These are phyloP conservation scores for Puccinia horiana DNA, from an alignment of 1,284 basidiomycete genomes.

Conservation along the genomic window DNA sequence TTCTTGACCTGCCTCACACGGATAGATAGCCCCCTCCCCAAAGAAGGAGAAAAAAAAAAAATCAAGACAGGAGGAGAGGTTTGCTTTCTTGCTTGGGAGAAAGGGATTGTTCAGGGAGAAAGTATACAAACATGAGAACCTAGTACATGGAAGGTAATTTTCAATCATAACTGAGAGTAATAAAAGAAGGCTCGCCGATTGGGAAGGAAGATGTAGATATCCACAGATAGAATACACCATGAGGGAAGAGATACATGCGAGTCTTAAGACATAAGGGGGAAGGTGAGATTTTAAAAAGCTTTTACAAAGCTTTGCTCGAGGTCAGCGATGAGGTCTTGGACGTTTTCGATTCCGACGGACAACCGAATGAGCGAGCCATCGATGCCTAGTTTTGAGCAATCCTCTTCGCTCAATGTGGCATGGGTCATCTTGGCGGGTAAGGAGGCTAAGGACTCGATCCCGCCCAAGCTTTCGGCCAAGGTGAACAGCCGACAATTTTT, in stretches of 20 bases:
- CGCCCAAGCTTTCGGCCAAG: conserved; percentile 85
- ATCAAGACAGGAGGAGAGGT: too few species aligned
- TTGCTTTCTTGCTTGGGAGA: not conserved
- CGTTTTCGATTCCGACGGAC: conserved; percentile 85
- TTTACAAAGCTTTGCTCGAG: conserved; percentile 68
- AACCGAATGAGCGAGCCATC: conserved; percentile 77
- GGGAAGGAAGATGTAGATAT: too few species aligned
- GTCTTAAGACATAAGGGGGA: not conserved
- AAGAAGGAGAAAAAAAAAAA: too few species aligned
- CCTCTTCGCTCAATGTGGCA: conserved; percentile 66
- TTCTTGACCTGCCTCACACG: too few species aligned
- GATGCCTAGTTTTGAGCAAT: conserved; percentile 74
- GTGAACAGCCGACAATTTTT: conserved; percentile 71
- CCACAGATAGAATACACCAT: too few species aligned
- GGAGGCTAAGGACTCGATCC: conserved; percentile 86
- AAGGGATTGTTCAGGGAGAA: not conserved
- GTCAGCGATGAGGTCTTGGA: conserved; percentile 75
- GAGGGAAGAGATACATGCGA: too few species aligned
- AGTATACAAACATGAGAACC: not conserved
- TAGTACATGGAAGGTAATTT: not conserved
- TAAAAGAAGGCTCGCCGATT: not conserved
- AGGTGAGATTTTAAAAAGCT: not conserved
- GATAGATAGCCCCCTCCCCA: too few species aligned
- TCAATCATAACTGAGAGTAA: not conserved
- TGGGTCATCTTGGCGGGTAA: conserved; percentile 65